Percentiles rank a stretch among this genome's conserved stretches.
phyloP scores from a whole-genome alignment of 2,329 filamentous ascomycete species.

The Pestalotiopsis sp. region DNA sequence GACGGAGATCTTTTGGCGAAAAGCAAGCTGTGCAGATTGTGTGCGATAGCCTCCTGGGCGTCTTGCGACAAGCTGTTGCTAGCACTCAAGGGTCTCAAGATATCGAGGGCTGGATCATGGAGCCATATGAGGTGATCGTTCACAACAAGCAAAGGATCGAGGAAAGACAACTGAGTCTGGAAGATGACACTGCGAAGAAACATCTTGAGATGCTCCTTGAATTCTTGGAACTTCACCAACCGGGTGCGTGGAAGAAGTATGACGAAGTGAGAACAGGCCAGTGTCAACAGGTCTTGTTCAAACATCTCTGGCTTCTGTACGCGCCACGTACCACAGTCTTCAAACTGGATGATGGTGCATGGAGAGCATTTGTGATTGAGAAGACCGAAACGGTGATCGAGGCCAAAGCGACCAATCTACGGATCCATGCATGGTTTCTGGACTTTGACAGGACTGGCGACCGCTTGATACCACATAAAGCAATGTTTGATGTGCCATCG shows the following conservation, averaged over 20 bases:
- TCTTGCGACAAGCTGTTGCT: no score
- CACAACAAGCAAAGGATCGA: not conserved
- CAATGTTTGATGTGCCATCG: conserved; percentile 13
- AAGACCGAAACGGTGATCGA: no score
- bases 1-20: not conserved
- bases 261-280: not conserved
- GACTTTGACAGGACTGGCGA: conserved; percentile 20
- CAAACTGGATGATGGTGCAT: conserved; percentile 16
- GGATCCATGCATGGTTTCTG: conserved; percentile 20
- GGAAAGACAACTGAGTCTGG: no score
- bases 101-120: conserved; percentile 4
- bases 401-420: no score
- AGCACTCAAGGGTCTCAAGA: no score
- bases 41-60: not conserved
- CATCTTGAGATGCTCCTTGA: no score
- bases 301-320: conserved; percentile 18
- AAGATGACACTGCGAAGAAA: no score
- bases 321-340: conserved; percentile 17
- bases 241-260: not conserved
- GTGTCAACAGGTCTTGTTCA: not conserved
- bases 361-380: conserved; percentile 23
- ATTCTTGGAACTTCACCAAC: not conserved
- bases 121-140: conserved; percentile 7
- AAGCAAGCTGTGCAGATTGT: conserved; percentile 1
- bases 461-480: conserved; percentile 17